Base-by-base conservation (phyloP, 2,329 filamentous ascomycete species). In the Scytalidium sp. region DNA sequence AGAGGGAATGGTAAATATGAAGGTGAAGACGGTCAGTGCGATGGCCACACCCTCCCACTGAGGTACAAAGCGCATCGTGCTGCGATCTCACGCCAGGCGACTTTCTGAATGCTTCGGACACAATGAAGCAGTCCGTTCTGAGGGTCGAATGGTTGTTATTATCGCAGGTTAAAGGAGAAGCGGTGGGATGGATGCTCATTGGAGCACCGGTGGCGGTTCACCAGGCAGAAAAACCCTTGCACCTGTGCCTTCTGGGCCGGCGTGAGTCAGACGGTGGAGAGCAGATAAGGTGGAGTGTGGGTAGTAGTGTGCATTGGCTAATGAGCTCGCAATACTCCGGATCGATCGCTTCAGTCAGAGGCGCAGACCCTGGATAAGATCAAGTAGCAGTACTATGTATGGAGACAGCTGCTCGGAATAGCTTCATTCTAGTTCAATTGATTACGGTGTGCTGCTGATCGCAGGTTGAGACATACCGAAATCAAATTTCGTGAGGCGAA, bases 1-100 rank as follows among this genome's bases (percentile, higher is more conserved):
- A 20, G 55, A 46, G 39, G 58, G 57, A 2, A 60, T 32, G 1
- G 59, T 56, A n/a, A 56, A 45, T 5, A 59, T n/a, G n/a, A 44
- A 22, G 42, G 36, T 44, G 11, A 50, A 39, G 43, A 43, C 22
- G 15, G 48, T 36, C 29, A 29, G 25, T 7, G 13, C 25, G 13
- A 29, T 29, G 25, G 25, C 25, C 25, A 13, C 25, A 29, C 13
- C 25, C 25, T 29, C 25, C 25, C 25, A 29, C 25, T 29, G 25
- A 29, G 25, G 25, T 13, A 13, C 25, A 7, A 29, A 29, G 25
- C 25, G 25, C 25, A 29, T 29, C 25, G 13, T 29, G 25, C 25
- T 29, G 25, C 25, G 13, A 29, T 29, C 13, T 7, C 7, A 29
- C 25, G 25, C 13, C 8, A 29, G 25, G 25, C 25, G 25, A 29